Conservation (phyloP, 2,329 filamentous ascomycete species). For the Ambrosiella beaveri region DNA sequence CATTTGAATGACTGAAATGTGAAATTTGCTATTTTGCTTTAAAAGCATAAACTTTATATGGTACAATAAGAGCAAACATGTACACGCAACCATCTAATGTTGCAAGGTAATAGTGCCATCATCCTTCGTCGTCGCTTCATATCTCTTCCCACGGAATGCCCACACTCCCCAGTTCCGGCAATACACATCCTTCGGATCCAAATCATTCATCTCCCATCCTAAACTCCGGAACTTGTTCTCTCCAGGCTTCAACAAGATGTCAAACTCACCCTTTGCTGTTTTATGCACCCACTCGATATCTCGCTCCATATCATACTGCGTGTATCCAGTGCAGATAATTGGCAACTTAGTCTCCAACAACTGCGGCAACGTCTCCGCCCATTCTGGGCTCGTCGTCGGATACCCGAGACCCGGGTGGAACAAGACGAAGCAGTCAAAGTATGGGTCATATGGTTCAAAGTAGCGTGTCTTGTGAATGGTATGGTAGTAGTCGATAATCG, state of each 20-base stretch:
- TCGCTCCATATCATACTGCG: constrained; percentile 81
- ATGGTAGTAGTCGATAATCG: constrained; percentile 96
- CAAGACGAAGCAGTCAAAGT: constrained; percentile 93
- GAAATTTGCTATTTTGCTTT: no score
- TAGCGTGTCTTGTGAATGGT: constrained; percentile 80
- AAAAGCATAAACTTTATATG: background rate
- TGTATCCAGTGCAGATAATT: constrained; percentile 89
- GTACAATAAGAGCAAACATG: background rate
- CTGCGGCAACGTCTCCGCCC: constrained; percentile 76
- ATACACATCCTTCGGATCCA: constrained; percentile 83
- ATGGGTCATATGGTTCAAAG: constrained; percentile 90
- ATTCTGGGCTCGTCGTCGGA: constrained; percentile 82
- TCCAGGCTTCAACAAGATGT: constrained; percentile 76
- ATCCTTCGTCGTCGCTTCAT: constrained; percentile 45
- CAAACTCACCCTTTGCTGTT: constrained; percentile 76
- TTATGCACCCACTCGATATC: constrained; percentile 82
- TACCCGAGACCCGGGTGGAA: constrained; percentile 96
- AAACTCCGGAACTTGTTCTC: constrained; percentile 90
- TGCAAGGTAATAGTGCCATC: constrained; percentile 12
- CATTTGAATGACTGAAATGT: no score
- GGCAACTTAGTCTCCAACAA: constrained; percentile 91
- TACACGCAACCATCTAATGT: constrained; percentile 4
- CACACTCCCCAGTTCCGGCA: constrained; percentile 96
- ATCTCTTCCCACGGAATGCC: constrained; percentile 88
- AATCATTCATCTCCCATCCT: constrained; percentile 90